phyloP scores from a whole-genome alignment of 2,329 filamentous ascomycete species.

The Microsporum ferrugineum region DNA sequence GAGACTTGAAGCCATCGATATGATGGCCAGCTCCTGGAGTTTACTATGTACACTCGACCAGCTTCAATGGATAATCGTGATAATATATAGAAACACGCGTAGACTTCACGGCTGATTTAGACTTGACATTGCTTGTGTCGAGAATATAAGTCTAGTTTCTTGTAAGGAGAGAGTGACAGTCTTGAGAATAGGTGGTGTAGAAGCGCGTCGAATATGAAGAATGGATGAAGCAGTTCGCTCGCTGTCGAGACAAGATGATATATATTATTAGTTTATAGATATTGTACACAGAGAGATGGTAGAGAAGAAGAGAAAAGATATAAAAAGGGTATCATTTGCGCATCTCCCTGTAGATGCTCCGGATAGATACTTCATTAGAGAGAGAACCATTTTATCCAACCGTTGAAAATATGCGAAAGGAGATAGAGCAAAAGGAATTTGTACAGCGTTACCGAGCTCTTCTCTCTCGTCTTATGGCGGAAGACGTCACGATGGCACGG shows the following conservation, averaged over 20 bases:
- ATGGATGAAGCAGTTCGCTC: background rate
- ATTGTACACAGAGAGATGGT: background rate
- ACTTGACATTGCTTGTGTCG: no score
- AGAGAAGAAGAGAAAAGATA: background rate
- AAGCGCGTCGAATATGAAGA: no score
- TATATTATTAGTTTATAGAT: background rate
- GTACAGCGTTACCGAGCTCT: background rate
- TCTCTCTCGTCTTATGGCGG: background rate
- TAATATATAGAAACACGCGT: background rate
- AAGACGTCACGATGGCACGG: background rate
- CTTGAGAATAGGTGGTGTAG: background rate
- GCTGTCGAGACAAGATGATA: background rate
- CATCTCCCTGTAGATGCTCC: background rate
- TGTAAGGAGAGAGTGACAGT: no score
- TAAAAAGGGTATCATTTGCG: constrained; percentile 4
- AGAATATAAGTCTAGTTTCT: no score
- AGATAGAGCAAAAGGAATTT: background rate
- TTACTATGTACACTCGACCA: no score
- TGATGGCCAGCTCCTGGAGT: no score
- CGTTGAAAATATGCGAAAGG: background rate
- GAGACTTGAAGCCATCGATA: no score
- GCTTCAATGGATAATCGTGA: no score
- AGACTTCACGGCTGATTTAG: no score
- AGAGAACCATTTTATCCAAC: background rate
- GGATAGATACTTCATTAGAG: background rate